Conservation (phyloP, 352 stramenopile species). For the Aphanomyces euteiches region DNA sequence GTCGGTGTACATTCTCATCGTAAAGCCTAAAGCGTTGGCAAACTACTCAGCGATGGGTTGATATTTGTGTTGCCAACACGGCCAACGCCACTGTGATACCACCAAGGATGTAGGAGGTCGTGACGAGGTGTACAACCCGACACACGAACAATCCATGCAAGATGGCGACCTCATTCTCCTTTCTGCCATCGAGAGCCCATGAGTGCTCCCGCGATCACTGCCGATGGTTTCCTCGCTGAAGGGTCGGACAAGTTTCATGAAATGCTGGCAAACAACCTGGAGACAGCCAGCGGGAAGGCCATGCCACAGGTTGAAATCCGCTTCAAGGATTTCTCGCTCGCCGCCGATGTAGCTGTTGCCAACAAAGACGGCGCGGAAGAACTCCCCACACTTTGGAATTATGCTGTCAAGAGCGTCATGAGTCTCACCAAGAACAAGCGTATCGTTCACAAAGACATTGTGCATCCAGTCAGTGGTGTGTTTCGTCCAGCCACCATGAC, state of each 20-base stretch:
- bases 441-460: conserved; percentile 34
- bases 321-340: conserved; percentile 48
- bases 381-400: conserved; percentile 50
- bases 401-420: conserved; percentile 38
- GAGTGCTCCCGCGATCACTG: background rate
- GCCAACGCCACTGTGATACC: no score
- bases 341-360: conserved; percentile 36
- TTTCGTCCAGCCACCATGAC: conserved; percentile 38
- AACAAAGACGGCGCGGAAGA: conserved; percentile 32
- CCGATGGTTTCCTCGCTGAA: conserved; percentile 37
- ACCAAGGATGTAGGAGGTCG: background rate
- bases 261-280: conserved; percentile 42
- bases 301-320: conserved; percentile 62
- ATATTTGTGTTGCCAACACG: background rate
- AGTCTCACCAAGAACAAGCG: conserved; percentile 32
- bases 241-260: conserved; percentile 42
- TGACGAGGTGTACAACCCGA: no score
- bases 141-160: background rate
- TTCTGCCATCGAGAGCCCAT: no score
- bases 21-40: no score
- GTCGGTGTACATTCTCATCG: no score
- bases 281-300: conserved; percentile 41
- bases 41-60: no score
- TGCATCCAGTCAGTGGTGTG: conserved; percentile 35
- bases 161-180: background rate